phyloP scores from a whole-genome alignment of 2,329 filamentous ascomycete genomes.

The Neurospora crassa region DNA sequence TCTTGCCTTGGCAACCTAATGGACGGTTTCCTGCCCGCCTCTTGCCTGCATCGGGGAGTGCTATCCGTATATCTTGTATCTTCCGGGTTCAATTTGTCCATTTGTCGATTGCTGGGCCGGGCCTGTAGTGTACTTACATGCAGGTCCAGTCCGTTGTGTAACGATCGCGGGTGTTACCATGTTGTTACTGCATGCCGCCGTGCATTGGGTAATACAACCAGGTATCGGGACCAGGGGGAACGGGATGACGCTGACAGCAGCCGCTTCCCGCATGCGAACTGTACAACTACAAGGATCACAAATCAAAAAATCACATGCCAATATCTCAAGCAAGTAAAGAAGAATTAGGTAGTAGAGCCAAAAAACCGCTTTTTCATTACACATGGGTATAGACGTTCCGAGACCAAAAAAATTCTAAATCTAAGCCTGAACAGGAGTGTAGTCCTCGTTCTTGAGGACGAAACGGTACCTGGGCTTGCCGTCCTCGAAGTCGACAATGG shows the following conservation, averaged over 20 bases:
- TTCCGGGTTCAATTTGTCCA: no score
- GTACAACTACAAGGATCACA: background rate
- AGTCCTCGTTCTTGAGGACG: constrained; percentile 21
- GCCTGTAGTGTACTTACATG: background rate
- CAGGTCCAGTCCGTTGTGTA: background rate
- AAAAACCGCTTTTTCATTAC: background rate
- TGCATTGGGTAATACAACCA: background rate
- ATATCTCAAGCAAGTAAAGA: background rate
- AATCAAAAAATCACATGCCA: background rate
- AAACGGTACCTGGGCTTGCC: constrained; percentile 45
- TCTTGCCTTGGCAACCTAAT: no score
- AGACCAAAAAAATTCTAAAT: background rate
- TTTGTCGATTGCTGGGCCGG: no score
- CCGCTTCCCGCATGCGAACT: background rate
- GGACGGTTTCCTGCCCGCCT: no score
- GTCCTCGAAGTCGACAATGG: constrained; percentile 45
- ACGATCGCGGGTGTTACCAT: background rate
- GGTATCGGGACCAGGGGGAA: background rate
- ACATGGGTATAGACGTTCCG: background rate
- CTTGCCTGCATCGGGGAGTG: no score
- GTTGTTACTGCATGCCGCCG: background rate
- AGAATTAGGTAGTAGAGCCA: background rate
- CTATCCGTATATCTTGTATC: no score
- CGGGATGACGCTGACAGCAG: background rate
- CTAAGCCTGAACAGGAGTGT: background rate